phyloP scores from a whole-genome alignment of 1,139 yeast genomes.

The Debaryomycetaceae sp. region DNA sequence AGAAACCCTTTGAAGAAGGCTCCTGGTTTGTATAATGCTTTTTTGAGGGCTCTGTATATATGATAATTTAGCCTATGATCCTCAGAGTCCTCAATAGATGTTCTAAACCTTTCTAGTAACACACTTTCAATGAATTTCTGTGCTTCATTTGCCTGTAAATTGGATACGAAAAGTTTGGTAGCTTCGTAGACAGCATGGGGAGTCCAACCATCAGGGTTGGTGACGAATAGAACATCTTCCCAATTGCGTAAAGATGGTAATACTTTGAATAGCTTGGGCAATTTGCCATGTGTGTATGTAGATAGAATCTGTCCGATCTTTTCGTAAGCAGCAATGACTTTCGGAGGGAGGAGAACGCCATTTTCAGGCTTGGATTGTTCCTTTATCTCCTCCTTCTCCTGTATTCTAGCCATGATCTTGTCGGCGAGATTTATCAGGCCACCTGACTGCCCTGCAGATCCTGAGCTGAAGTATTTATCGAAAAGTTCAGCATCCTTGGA shows the following conservation, averaged over 20 bases:
- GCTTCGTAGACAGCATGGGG: conserved; percentile 97
- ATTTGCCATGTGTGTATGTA: conserved; percentile 93
- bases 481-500: conserved; percentile 70
- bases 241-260: conserved; percentile 89
- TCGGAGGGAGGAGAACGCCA: conserved; percentile 84
- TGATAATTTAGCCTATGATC: conserved; percentile 78
- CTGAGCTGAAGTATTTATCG: conserved; percentile 50
- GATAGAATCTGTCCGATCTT: conserved; percentile 85
- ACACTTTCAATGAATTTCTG: conserved; percentile 77
- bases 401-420: conserved; percentile 84
- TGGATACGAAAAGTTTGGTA: conserved; percentile 88
- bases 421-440: conserved; percentile 77
- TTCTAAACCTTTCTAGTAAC: conserved; percentile 79
- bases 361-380: conserved; percentile 26
- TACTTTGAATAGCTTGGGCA: conserved; percentile 92
- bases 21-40: conserved; percentile 92
- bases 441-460: conserved; percentile 24
- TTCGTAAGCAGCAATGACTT: conserved; percentile 90
- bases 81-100: conserved; percentile 74
- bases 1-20: conserved; percentile 96
- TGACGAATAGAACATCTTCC: conserved; percentile 92
- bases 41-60: conserved; percentile 84
- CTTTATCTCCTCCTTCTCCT: conserved; percentile 57
- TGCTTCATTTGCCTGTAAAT: conserved; percentile 81
- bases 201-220: conserved; percentile 91